These are phyloP conservation scores for Pezicula neosporulosa DNA, from an alignment of 2,329 filamentous ascomycete species.

Conservation along the genomic window DNA sequence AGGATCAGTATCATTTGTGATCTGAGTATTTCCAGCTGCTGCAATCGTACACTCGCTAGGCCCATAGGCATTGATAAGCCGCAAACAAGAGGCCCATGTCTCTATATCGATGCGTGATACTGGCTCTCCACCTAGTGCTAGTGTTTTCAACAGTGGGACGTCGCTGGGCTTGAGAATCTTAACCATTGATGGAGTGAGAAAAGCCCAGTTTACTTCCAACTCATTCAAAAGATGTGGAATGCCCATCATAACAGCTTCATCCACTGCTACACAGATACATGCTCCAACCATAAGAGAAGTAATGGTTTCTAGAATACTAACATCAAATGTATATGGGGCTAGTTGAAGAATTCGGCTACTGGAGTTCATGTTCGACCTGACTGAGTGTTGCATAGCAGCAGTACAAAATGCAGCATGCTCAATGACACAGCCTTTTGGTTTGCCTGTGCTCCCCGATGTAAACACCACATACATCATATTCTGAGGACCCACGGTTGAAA, in stretches of 20 bases:
- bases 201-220: constrained; percentile 1
- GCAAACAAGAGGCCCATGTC: not conserved
- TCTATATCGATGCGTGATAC: not conserved
- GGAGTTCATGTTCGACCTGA: not conserved
- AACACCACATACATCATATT: constrained; percentile 6
- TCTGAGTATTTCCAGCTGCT: not conserved
- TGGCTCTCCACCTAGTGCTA: constrained; percentile 6
- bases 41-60: not conserved
- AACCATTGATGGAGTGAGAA: constrained; percentile 8
- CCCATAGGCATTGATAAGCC: not conserved
- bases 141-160: not conserved
- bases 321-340: constrained; percentile 1
- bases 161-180: not conserved
- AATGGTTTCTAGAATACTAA: constrained; percentile 1
- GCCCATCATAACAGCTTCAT: not conserved
- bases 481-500: constrained; percentile 6
- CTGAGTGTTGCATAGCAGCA: not conserved
- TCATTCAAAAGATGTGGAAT: no score
- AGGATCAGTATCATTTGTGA: not conserved
- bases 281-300: not conserved
- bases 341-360: not conserved
- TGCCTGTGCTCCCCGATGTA: constrained; percentile 15
- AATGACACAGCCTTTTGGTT: constrained; percentile 12
- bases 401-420: constrained; percentile 7
- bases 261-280: constrained; percentile 2